Percentiles rank a stretch among this genome's conserved stretches.
Evolutionary conservation across 345 rosid species (phyloP).

Genomic region (Lepidium africanum): DNA sequence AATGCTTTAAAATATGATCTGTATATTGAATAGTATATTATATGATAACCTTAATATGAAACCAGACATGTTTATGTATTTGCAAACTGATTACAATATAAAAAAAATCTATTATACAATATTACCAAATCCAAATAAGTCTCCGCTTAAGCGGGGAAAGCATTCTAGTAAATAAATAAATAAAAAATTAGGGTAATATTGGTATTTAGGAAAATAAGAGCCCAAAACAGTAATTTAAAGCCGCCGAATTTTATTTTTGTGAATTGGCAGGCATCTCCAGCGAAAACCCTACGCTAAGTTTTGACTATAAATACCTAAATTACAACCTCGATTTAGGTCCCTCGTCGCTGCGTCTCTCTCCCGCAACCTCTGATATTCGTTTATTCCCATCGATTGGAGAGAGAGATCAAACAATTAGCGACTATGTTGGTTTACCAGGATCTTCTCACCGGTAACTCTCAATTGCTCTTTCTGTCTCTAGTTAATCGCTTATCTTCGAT

Average conservation of each 20-base stretch:
- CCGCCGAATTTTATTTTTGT: background rate
- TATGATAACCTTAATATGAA: too few species aligned
- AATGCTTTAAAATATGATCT: too few species aligned
- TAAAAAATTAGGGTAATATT: background rate
- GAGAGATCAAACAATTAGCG: conserved; percentile 34
- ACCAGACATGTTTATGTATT: too few species aligned
- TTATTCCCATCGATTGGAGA: conserved; percentile 23
- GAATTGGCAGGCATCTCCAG: background rate
- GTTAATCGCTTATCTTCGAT: background rate
- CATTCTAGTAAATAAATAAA: too few species aligned
- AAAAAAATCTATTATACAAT: too few species aligned
- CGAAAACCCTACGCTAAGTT: conserved; percentile 15
- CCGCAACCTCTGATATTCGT: background rate
- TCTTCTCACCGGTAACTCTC: conserved; percentile 47
- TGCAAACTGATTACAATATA: too few species aligned
- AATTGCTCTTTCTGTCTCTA: background rate
- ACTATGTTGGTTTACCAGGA: conserved; percentile 95
- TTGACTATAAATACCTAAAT: conserved; percentile 13
- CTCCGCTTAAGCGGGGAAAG: too few species aligned
- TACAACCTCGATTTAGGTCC: background rate
- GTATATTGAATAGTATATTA: too few species aligned
- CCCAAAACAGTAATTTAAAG: background rate
- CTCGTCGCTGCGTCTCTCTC: conserved; percentile 33
- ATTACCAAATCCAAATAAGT: too few species aligned
- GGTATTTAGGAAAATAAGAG: background rate